These are phyloP conservation scores for Harringtonia lauricola DNA, from an alignment of 2,329 filamentous ascomycete genomes.

Conservation along the genomic window DNA sequence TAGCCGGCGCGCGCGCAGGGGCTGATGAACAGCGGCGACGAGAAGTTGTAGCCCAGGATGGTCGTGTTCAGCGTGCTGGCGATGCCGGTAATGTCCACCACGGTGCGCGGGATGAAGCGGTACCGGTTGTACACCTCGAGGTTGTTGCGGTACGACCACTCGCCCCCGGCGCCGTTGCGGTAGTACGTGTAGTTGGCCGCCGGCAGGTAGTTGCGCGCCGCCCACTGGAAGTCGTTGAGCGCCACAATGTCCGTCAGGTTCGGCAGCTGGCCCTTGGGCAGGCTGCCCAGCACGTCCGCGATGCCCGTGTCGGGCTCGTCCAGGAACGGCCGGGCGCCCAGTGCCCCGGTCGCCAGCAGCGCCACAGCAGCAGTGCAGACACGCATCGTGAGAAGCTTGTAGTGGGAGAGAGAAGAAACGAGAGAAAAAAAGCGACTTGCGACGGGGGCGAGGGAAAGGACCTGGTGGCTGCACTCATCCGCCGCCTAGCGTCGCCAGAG, in stretches of 20 bases:
- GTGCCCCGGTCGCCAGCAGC: slow-evolving; percentile 25
- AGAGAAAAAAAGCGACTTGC: too few relatives aligned
- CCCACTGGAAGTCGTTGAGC: slow-evolving; percentile 21
- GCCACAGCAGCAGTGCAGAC: slow-evolving; percentile 30
- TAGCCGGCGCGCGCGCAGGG: slow-evolving; percentile 34
- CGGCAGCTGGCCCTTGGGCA: slow-evolving; percentile 1
- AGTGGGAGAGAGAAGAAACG: too few relatives aligned
- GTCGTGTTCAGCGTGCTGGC: slow-evolving; percentile 32
- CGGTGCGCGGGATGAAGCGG: slow-evolving; percentile 33
- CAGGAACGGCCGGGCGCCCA: slow-evolving; percentile 31
- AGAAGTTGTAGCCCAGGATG: slow-evolving; percentile 41
- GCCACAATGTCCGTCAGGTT: slow-evolving; percentile 25
- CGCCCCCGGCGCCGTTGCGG: slow-evolving; percentile 42
- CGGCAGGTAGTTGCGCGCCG: slow-evolving; percentile 56
- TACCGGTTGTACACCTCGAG: slow-evolving; percentile 41
- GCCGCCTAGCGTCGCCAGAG: too few relatives aligned
- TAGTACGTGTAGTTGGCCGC: slow-evolving; percentile 50
- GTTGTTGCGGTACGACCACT: slow-evolving; percentile 46
- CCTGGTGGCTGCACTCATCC: too few relatives aligned
- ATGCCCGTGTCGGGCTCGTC: slow-evolving; percentile 36
- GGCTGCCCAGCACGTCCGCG: slow-evolving; percentile 21
- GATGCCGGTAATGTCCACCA: slow-evolving; percentile 37
- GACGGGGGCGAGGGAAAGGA: too few relatives aligned
- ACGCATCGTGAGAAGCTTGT: too few relatives aligned
- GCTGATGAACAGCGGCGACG: slow-evolving; percentile 42